Base-by-base conservation (phyloP, 2,329 filamentous ascomycete species). In the Lomentospora prolificans region DNA sequence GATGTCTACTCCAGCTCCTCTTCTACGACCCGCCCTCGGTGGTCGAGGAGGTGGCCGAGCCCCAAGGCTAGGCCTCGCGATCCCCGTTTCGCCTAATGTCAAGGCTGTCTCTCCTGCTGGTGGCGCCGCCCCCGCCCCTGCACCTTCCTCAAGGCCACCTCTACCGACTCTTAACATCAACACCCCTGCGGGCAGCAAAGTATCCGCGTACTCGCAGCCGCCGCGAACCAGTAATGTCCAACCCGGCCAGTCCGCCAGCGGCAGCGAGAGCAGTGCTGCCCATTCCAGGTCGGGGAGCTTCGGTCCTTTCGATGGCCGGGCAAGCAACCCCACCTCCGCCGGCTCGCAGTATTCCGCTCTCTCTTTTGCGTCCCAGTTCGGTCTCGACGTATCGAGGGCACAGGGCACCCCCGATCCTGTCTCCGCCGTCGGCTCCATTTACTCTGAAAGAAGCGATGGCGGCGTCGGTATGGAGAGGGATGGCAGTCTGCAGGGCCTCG, bases 251-350 rank as follows among this genome's bases (percentile, higher is more conserved):
- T 89, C 87, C 24, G 86, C 86, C 7, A 86, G 85, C 60, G 85
- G 87, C 50, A 95, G 89, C 68, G 88, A 94, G 68, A 85, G 83
- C 65, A 92, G 88, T 64, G 81, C 80, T 51, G 85, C 84, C 57
- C 86, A 92, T 67, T 95, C 89, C 59, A 79, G 90, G 64, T 88
- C 88, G 17, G 89, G 89, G 41, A 95, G 89, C 69, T 92, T 94
- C 64, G 88, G 88, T 1, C 82, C 84, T 56, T 70, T 87, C 48
- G 89, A 94, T 65, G 85, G 86, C 54, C 81, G 85, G 59, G 83
- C 80, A 25, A 94, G 88, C 69, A 90, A 89, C 55, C 89, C 90
- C 31, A 88, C 86, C 4, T 92, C 89, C 19, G 90, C 90, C 14
- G 89, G 87, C n/a, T 94, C 90, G 8, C 88, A 90, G 61, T 94